Percentiles rank a stretch among this genome's conserved stretches.
Conservation (phyloP, 2,329 filamentous ascomycete species). For the Penicillium janthinellum region DNA sequence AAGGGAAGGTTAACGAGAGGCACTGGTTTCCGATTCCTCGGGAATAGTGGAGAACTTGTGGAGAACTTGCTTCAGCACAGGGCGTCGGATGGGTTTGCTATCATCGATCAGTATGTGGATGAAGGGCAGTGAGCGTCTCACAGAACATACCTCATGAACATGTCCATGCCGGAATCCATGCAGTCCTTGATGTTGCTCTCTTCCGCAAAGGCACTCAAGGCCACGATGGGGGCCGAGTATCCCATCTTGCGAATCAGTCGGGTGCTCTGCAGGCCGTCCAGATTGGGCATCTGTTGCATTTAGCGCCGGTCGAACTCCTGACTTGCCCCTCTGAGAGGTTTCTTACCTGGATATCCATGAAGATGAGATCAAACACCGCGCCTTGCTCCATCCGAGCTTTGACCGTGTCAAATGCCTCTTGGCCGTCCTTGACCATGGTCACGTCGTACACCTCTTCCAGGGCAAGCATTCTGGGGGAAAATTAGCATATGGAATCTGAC, state of each 20-base stretch:
- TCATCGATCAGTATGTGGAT: constrained; percentile 1
- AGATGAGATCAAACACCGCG: constrained; percentile 79
- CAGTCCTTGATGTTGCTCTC: constrained; percentile 86
- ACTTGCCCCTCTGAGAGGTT: no score
- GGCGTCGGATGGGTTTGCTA: constrained; percentile 71
- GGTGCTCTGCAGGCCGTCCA: constrained; percentile 86
- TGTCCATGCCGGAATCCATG: constrained; percentile 88
- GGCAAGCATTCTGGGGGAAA: constrained; percentile 58
- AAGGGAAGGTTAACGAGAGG: constrained; percentile 7
- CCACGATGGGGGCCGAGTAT: constrained; percentile 85
- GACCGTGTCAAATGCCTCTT: constrained; percentile 85
- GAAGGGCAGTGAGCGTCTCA: not conserved
- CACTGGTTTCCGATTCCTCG: constrained; percentile 56
- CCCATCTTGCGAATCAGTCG: constrained; percentile 82
- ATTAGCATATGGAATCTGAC: constrained; percentile 1
- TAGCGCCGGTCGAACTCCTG: not conserved
- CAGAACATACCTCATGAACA: constrained; percentile 63
- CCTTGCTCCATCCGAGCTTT: constrained; percentile 76
- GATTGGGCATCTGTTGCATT: constrained; percentile 72
- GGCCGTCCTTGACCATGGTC: constrained; percentile 80
- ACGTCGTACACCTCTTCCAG: constrained; percentile 65
- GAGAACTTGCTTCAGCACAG: constrained; percentile 80
- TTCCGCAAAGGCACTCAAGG: constrained; percentile 85
- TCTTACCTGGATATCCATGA: constrained; percentile 76
- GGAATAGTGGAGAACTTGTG: constrained; percentile 77